Evolutionary conservation across 1,284 basidiomycete genomes (phyloP), one percentile per base, ranked within the genome.

Genomic region (Cryptococcus amylolentus): DNA sequence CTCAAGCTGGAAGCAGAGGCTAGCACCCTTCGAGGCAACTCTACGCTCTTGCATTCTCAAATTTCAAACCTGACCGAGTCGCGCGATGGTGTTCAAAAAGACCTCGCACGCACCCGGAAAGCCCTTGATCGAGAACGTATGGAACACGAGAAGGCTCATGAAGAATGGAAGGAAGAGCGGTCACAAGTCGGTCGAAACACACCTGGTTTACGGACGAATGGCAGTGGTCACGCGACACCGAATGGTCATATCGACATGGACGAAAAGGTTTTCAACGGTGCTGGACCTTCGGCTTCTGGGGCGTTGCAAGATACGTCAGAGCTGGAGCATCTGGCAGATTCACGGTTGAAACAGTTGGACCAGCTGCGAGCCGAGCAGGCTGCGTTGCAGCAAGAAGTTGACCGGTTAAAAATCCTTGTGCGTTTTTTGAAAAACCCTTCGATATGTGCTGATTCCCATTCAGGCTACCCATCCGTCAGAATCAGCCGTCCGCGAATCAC

Each of bases 61-160:
- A 78, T 91, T 46, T 77, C 81, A 40, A 82, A 86, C 52, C 76
- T 81, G 0, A 80, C 84, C 62, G 72, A 78, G 18, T 80, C 86
- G 59, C 83, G 81, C 49, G 82, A 86, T 51, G 73, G 73, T 54
- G 83, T 82, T 56, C 80, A 82, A 53, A 80, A 81, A 39, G 83
- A 85, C 44, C 82, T 92, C 27, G 69, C 82, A 6, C 77, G 79
- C 6, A 83, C 85, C 0, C 86, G 91, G 76, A 87, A 82, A 62
- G 84, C 85, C n/a, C 71, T 86, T 47, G 90, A 92, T 68, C 82
- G 88, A 41, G 70, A 86, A 51, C 82, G 81, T 66, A 91, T 88
- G 71, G 81, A 80, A 56, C 82, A 84, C 2, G 81, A 75, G 58
- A 78, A 79, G 56, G 81, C 79, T 49, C 68, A 70, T 59, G 76